Percentiles rank a stretch among this genome's conserved stretches.
Evolutionary conservation across 2,329 filamentous ascomycete species (phyloP).

Genomic region (Aspergillus sp.): DNA sequence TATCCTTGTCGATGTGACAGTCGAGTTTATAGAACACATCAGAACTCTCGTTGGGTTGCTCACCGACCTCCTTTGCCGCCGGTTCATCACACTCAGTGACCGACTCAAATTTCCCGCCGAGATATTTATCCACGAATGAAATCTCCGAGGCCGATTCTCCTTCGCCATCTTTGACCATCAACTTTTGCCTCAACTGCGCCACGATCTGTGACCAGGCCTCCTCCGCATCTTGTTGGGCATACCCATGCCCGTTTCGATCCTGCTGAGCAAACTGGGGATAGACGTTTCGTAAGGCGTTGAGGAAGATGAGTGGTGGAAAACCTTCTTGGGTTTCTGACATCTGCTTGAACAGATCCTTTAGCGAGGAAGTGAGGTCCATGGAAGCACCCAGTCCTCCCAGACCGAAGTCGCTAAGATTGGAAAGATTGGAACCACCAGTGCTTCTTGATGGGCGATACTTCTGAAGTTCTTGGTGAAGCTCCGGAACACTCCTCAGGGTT

Average conservation of each 20-base stretch:
- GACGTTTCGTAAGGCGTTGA: constrained; percentile 72
- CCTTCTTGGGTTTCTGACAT: constrained; percentile 88
- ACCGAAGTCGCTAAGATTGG: constrained; percentile 54
- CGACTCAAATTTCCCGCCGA: constrained; percentile 78
- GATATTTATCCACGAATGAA: constrained; percentile 87
- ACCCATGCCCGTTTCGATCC: constrained; percentile 77
- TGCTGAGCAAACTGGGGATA: constrained; percentile 94
- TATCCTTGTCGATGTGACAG: constrained; percentile 86
- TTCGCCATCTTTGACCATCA: constrained; percentile 61
- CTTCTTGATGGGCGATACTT: constrained; percentile 55
- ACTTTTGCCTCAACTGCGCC: constrained; percentile 73
- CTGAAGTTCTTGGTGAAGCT: constrained; percentile 76
- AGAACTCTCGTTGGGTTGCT: constrained; percentile 65
- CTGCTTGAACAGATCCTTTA: constrained; percentile 80
- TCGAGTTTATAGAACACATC: constrained; percentile 90
- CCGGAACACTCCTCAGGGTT: constrained; percentile 81
- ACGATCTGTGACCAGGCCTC: constrained; percentile 98
- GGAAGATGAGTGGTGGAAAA: constrained; percentile 79
- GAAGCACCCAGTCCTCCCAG: constrained; percentile 60
- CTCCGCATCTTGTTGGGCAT: constrained; percentile 97
- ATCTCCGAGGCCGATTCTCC: constrained; percentile 49
- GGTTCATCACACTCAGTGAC: constrained; percentile 81
- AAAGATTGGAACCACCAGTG: constrained; percentile 35
- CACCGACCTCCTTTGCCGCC: constrained; percentile 70
- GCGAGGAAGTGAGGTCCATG: constrained; percentile 71